Percentiles rank a stretch among this genome's conserved stretches.
Evolutionary conservation across 139 green algal species (phyloP).

Genomic region (Chlamydomonas asymmetrica): DNA sequence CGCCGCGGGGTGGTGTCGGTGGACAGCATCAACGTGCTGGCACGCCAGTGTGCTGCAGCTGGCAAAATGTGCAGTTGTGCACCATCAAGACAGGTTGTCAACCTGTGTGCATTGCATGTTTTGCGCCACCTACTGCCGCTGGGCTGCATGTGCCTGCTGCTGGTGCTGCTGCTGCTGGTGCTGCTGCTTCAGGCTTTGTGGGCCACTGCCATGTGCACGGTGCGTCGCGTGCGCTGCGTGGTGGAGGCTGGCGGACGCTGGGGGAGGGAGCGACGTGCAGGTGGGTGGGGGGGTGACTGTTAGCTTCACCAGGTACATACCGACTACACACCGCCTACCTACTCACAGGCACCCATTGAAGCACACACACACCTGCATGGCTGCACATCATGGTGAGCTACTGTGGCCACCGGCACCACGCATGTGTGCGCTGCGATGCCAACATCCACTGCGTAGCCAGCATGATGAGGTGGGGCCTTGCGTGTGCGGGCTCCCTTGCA

Average conservation of each 20-base stretch:
- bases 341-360: too few species aligned
- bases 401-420: too few species aligned
- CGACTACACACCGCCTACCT: too few species aligned
- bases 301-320: too few species aligned
- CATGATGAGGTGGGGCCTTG: too few species aligned
- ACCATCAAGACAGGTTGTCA: neutral
- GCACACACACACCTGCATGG: too few species aligned
- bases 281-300: too few species aligned
- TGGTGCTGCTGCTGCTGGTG: neutral
- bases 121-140: neutral
- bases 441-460: too few species aligned
- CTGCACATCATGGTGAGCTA: too few species aligned
- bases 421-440: too few species aligned
- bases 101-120: neutral
- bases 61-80: neutral
- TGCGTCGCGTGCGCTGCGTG: slow-evolving; percentile 19
- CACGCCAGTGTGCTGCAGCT: neutral
- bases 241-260: slow-evolving; percentile 32
- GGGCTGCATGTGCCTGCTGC: neutral
- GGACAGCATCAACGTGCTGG: neutral
- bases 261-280: slow-evolving; percentile 23
- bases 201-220: slow-evolving; percentile 39
- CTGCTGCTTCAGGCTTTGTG: slow-evolving; percentile 11
- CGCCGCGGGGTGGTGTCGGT: neutral
- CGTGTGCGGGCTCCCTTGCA: too few species aligned